Percentiles rank a stretch among this genome's conserved stretches.
phyloP scores from a whole-genome alignment of 495 filamentous ascomycete species.

The Neurospora sp. region DNA sequence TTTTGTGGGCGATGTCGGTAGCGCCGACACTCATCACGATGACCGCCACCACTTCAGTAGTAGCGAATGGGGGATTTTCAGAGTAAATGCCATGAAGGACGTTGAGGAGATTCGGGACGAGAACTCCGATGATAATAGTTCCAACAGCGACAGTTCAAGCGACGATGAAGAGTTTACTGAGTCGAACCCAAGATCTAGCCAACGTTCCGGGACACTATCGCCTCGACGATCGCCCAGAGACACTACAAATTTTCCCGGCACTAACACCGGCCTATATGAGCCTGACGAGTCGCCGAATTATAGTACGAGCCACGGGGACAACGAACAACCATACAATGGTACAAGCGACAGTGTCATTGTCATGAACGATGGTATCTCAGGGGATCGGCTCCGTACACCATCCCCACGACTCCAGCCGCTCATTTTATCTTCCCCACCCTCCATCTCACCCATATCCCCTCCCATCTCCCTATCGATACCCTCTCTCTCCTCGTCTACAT shows the following conservation, averaged over 20 bases:
- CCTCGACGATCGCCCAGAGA: background rate
- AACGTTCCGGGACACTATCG: background rate
- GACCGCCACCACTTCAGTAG: background rate
- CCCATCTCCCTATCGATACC: background rate
- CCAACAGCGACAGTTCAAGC: background rate
- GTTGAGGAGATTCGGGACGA: background rate
- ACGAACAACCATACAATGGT: background rate
- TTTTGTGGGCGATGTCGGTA: background rate
- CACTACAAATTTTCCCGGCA: background rate
- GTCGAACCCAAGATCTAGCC: background rate
- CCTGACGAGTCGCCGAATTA: background rate
- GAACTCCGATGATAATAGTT: background rate
- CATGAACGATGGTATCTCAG: background rate
- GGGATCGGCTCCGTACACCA: background rate
- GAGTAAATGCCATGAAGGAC: background rate
- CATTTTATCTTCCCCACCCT: background rate
- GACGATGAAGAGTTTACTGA: background rate
- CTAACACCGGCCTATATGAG: background rate
- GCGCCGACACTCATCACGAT: background rate
- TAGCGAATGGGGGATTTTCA: background rate
- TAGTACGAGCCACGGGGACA: rapidly evolving
- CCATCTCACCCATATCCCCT: background rate
- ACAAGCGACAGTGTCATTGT: background rate
- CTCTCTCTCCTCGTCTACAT: background rate
- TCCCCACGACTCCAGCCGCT: background rate